Evolutionary conservation across 768 basidiomycete species (phyloP).

Genomic region (Dictyophora rubrovolvata): DNA sequence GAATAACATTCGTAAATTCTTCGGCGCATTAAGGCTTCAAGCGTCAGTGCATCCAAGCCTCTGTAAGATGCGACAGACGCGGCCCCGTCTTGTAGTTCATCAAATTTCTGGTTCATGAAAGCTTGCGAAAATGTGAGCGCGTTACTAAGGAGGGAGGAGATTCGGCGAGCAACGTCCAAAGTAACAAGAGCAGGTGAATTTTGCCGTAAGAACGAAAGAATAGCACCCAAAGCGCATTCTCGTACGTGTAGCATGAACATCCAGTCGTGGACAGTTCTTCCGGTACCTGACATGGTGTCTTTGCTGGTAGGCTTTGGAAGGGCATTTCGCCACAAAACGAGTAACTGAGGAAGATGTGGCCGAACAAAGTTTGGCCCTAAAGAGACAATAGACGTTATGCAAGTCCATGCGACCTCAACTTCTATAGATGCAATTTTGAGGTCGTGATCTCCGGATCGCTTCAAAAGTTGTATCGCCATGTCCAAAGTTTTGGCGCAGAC

Average conservation of each 20-base stretch:
- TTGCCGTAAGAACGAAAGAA: conserved; percentile 77
- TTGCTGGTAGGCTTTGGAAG: conserved; percentile 91
- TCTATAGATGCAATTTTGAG: conserved; percentile 72
- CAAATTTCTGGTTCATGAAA: conserved; percentile 62
- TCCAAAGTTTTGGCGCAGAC: conserved; percentile 85
- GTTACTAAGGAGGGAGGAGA: conserved; percentile 80
- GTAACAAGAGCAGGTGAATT: conserved; percentile 70
- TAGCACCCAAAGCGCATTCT: conserved; percentile 82
- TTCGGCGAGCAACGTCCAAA: conserved; percentile 81
- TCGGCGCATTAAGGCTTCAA: conserved; percentile 75
- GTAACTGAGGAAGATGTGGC: conserved; percentile 83
- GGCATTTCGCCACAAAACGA: conserved; percentile 96
- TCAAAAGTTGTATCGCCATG: conserved; percentile 81
- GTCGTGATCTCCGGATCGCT: conserved; percentile 85
- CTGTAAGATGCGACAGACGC: conserved; percentile 19
- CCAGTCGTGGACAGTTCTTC: conserved; percentile 73
- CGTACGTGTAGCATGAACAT: conserved; percentile 83
- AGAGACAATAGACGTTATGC: conserved; percentile 83
- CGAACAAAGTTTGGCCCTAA: conserved; percentile 91
- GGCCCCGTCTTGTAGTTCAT: conserved; percentile 45
- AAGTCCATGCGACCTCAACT: conserved; percentile 90
- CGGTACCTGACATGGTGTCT: conserved; percentile 50
- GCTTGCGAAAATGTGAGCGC: conserved; percentile 82
- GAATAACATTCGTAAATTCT: conserved; percentile 87
- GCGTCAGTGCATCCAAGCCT: conserved; percentile 54